Base-by-base conservation (phyloP, 495 filamentous ascomycete genomes). In the Lepidopterella palustris region DNA sequence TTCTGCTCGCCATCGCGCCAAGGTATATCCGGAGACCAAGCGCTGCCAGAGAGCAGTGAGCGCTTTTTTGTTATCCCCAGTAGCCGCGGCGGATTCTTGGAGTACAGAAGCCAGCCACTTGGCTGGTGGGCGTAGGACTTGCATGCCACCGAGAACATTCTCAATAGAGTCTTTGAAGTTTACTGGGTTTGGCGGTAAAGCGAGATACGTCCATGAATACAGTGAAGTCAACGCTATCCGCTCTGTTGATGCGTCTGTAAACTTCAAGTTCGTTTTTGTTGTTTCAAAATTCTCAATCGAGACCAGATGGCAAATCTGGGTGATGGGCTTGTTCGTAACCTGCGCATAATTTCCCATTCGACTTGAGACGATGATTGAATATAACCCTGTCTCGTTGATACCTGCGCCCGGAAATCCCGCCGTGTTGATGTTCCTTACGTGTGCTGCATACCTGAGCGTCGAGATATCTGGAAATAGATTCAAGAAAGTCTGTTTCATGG, bases 181-280 rank as follows among this genome's bases (percentile, higher is more conserved):
- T 29, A 75, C 39, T 0, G 68, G 53, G 45, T 61, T 53, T 0
- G 75, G 65, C 1, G 78, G 80, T 0, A 76, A 31, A 10, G 61
- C 59, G 0, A 63, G 73, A 49, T 80, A 82, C 1, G 62, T 64
- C 80, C 80, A 83, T 15, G 62, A 68, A 57, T 76, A 66, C 8
- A 83, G 66, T 0, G 70, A 75, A 10, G 65, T 58, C 27, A 83
- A 48, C 0, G 60, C 75, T 13, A 82, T 70, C 11, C 57, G 64
- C 4, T 50, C 28, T 5, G 31, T 35, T 13, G 31, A 5, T 6
- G 5, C 13, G 31, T 35, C 31, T 5, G 31, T 35, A 35, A 35
- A 35, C 11, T 51, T 23, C n/a, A 49, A 25, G 4, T 42, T 54
- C 21, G 58, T 13, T n/a, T 42, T 0, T 71, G 40, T 49, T 1